phyloP scores from a whole-genome alignment of 257 asterid genomes.

The Forsythia suspensa region DNA sequence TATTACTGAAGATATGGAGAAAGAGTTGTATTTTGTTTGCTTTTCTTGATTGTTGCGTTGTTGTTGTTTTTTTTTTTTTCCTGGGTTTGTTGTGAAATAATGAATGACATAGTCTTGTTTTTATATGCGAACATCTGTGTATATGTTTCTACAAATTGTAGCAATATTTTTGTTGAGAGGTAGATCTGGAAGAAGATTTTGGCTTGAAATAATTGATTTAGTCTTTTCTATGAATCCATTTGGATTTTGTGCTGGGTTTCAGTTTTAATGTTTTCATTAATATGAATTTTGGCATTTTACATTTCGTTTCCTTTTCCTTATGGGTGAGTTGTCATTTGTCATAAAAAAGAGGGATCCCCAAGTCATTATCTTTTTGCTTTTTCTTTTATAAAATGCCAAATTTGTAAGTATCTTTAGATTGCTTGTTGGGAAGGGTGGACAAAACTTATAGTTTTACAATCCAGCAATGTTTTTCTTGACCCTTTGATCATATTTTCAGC shows the following conservation, averaged over 20 bases:
- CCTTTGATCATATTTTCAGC: slow-evolving; percentile 24
- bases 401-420: slow-evolving; percentile 29
- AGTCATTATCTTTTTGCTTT: slow-evolving; percentile 37
- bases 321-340: slow-evolving; percentile 47
- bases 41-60: background rate
- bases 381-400: slow-evolving; percentile 21
- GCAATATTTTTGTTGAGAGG: slow-evolving; percentile 3
- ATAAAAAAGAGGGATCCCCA: slow-evolving; percentile 57
- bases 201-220: slow-evolving; percentile 20
- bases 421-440: slow-evolving; percentile 26
- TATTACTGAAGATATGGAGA: background rate
- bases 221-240: background rate
- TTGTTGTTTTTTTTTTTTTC: background rate
- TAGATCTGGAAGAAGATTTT: slow-evolving; percentile 13
- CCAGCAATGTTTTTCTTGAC: slow-evolving; percentile 20
- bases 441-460: background rate
- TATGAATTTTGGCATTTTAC: slow-evolving; percentile 34
- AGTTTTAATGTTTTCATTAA: slow-evolving; percentile 21
- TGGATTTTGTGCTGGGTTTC: slow-evolving; percentile 17
- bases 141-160: background rate
- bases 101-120: background rate
- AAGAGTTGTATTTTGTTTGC: background rate
- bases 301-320: slow-evolving; percentile 28
- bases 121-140: background rate
- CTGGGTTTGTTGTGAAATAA: background rate